phyloP scores from a whole-genome alignment of 2,329 filamentous ascomycete genomes.

The Penicillium sp. region DNA sequence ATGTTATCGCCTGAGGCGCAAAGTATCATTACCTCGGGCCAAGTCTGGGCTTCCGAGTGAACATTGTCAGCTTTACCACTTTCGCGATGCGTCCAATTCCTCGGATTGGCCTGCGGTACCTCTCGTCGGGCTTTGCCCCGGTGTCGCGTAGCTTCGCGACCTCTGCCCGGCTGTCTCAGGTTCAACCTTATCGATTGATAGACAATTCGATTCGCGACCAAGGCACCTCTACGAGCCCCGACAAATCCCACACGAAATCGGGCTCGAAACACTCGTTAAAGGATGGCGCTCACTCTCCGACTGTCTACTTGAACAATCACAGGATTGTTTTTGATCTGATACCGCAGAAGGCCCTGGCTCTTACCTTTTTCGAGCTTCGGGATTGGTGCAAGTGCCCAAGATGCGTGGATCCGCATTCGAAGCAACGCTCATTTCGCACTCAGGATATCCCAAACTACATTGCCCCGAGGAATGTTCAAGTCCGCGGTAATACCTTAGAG shows the following conservation, averaged over 20 bases:
- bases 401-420: conserved; percentile 55
- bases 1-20: too few species aligned
- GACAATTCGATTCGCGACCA: too few species aligned
- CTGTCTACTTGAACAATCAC: too few species aligned
- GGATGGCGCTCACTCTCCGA: too few species aligned
- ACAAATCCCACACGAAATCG: too few species aligned
- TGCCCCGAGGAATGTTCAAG: conserved; percentile 31
- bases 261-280: too few species aligned
- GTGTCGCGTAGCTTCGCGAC: conserved; percentile 10
- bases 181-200: too few species aligned
- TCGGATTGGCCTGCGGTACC: conserved; percentile 4
- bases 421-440: conserved; percentile 59
- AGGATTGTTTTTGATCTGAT: too few species aligned
- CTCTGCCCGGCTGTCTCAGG: conserved; percentile 1
- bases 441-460: conserved; percentile 56
- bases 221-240: too few species aligned
- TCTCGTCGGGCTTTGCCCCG: conserved; percentile 7
- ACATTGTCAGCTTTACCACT: background rate
- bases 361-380: conserved; percentile 38
- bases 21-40: conserved; percentile 4
- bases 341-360: background rate
- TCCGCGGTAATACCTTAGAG: conserved; percentile 43
- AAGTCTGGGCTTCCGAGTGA: background rate
- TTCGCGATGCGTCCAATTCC: conserved; percentile 8
- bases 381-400: conserved; percentile 51